A percentile compares a stretch with the other conserved stretches of the same genome.
phyloP scores from a whole-genome alignment of 139 green algal genomes.

The Chlamydomonas incerta region DNA sequence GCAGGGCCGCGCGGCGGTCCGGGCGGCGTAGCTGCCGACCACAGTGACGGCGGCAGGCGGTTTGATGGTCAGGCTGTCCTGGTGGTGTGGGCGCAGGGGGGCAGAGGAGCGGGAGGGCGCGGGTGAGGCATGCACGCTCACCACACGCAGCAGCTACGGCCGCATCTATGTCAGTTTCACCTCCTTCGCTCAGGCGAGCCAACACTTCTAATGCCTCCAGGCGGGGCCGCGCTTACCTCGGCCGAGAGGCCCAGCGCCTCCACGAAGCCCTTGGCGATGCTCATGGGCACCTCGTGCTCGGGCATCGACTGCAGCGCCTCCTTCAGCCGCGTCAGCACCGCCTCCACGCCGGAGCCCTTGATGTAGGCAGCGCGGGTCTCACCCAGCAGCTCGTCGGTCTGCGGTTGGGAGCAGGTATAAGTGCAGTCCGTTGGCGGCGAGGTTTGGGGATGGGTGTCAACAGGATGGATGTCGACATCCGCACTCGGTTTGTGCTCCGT shows the following conservation, averaged over 20 bases:
- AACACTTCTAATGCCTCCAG: background rate
- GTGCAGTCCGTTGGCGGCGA: background rate
- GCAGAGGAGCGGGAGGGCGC: too few species aligned
- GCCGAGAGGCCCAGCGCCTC: constrained; percentile 9
- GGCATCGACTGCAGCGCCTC: constrained; percentile 52
- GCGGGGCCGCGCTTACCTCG: constrained; percentile 16
- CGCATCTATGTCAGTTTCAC: too few species aligned
- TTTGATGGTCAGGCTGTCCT: constrained; percentile 49
- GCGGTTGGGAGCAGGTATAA: background rate
- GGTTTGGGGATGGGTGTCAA: background rate
- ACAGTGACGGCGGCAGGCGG: constrained; percentile 45
- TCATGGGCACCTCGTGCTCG: constrained; percentile 41
- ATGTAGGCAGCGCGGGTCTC: constrained; percentile 40
- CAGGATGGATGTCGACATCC: background rate
- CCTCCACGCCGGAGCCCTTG: constrained; percentile 18
- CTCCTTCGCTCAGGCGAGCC: too few species aligned
- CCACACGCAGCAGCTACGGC: too few species aligned
- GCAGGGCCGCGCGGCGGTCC: constrained; percentile 10
- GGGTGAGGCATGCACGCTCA: too few species aligned
- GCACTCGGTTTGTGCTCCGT: too few species aligned
- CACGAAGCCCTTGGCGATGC: constrained; percentile 46
- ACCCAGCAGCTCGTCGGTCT: constrained; percentile 58
- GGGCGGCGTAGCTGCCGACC: constrained; percentile 60
- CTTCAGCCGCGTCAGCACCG: constrained; percentile 41
- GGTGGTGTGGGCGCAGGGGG: background rate